A percentile compares a stretch with the other conserved stretches of the same genome.
These are phyloP conservation scores for Pistacia vera DNA, from an alignment of 345 rosid species.

Conservation along the genomic window DNA sequence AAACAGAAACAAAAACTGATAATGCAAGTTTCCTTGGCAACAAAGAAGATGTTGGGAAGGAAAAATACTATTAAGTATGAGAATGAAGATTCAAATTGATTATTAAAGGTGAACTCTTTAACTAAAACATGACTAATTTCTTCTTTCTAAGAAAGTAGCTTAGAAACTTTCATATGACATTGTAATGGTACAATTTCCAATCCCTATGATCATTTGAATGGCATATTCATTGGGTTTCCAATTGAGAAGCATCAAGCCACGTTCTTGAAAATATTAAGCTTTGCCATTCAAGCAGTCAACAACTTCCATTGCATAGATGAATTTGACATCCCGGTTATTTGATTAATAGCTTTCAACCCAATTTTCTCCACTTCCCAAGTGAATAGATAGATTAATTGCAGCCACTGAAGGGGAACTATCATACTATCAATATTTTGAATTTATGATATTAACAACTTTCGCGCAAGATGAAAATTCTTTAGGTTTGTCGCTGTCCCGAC, in stretches of 20 bases:
- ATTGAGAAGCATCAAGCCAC: not conserved
- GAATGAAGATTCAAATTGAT: too few species aligned
- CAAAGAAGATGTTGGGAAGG: too few species aligned
- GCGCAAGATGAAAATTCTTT: not conserved
- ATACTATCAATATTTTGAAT: constrained; percentile 17
- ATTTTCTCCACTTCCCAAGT: not conserved
- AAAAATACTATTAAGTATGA: too few species aligned
- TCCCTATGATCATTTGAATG: too few species aligned
- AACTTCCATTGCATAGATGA: not conserved
- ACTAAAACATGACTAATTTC: not conserved
- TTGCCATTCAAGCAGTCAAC: not conserved
- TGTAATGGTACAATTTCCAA: too few species aligned
- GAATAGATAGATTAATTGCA: not conserved
- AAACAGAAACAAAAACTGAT: too few species aligned
- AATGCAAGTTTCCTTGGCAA: too few species aligned
- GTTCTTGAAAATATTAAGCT: not conserved
- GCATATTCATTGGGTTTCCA: not conserved
- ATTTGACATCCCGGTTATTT: not conserved
- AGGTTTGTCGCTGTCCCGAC: not conserved
- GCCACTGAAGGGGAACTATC: not conserved
- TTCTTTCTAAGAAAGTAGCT: not conserved
- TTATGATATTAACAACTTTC: constrained; percentile 11
- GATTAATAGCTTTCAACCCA: not conserved
- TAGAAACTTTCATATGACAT: not conserved
- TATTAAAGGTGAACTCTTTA: not conserved